Evolutionary conservation across 148 eudicot genomes (phyloP), one percentile per base, ranked within the genome.

Genomic region (Simmondsia chinensis): DNA sequence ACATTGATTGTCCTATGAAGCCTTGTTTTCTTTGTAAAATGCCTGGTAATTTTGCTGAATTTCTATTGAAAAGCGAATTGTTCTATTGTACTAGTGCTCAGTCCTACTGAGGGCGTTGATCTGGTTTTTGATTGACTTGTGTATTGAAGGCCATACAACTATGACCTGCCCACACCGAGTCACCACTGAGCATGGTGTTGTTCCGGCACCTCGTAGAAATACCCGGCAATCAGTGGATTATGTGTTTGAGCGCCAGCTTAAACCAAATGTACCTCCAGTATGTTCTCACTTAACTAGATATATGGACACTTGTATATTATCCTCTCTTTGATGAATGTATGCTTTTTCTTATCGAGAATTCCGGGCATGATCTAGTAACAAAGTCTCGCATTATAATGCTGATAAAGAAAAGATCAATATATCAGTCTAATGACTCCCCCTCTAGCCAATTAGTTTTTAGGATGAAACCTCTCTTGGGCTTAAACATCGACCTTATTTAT

Each of bases 1-100:
- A 91, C 52, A 82, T 91, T 41, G 97, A 91, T 76, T 91, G 97
- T 43, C 95, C 97, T 7, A 91, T 82, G 97, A 91, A 91, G 39
- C 97, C 97, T 22, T 91, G 97, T 66, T 91, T 76, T 30, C 93
- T 91, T 22, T 91, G 97, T 75, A 91, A 91, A 82, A n/a, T 72
- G 86, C 97, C 97, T 39, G 97, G 97, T 91, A 76, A 47, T 1
- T 61, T 25, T 41, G 17, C 8, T 23, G 5, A 12, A 3, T 28
- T 12, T 12, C 6, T 7, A 13, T 25, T 26, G 11, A 6, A 15
- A 30, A 20, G 7, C 22, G n/a, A 10, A 18, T 51, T 0, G 9
- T n/a, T n/a, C n/a, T n/a, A n/a, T n/a, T n/a, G n/a, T n/a, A n/a
- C n/a, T n/a, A n/a, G n/a, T n/a, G n/a, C n/a, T n/a, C n/a, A n/a